Conservation (phyloP, 2,329 filamentous ascomycete genomes). For the Fusarium sp. region DNA sequence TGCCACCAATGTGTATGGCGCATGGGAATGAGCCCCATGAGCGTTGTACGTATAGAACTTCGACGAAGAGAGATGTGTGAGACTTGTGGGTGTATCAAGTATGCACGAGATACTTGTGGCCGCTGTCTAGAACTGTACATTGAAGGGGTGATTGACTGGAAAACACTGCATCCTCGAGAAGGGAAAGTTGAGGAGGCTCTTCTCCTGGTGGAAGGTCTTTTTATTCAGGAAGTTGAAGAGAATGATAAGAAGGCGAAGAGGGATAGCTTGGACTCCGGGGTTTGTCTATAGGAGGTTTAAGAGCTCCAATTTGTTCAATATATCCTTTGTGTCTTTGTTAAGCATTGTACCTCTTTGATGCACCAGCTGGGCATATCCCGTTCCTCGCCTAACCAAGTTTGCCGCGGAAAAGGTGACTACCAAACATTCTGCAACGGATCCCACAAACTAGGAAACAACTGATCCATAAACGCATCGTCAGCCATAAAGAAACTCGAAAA, state of each 20-base stretch:
- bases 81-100: conserved; percentile 29
- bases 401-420: conserved; percentile 30
- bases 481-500: conserved; percentile 47
- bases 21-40: conserved; percentile 6
- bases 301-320: background rate
- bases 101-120: conserved; percentile 15
- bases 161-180: background rate
- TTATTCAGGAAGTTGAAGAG: background rate
- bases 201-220: conserved; percentile 5
- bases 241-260: background rate
- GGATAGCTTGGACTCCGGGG: background rate
- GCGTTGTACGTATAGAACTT: conserved; percentile 13
- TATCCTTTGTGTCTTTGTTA: background rate
- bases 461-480: conserved; percentile 51
- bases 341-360: background rate
- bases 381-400: background rate
- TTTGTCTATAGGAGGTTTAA: background rate
- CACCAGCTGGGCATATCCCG: background rate
- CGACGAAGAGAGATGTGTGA: conserved; percentile 23
- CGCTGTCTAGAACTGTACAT: conserved; percentile 36
- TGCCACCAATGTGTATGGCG: conserved; percentile 20
- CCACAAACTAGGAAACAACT: conserved; percentile 52
- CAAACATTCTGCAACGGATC: conserved; percentile 52
- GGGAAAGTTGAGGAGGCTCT: background rate
- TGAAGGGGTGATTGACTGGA: conserved; percentile 12